Conservation (phyloP, 805 yeast species). For the Spencermartinsiella europaea region DNA sequence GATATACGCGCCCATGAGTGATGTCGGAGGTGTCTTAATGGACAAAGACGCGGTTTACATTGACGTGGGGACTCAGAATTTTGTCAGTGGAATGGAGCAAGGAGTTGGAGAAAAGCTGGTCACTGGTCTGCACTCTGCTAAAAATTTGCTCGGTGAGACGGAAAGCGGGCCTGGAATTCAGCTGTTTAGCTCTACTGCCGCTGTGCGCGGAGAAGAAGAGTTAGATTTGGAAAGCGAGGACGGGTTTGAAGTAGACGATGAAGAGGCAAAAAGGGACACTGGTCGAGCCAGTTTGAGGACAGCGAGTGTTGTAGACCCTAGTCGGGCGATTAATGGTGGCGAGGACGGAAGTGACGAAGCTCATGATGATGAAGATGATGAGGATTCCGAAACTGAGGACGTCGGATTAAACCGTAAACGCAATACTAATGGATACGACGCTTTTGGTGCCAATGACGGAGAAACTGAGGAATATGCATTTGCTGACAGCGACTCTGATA, state of each 20-base stretch:
- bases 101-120: conserved; percentile 88
- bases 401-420: conserved; percentile 15
- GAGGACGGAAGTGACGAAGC: conserved; percentile 28
- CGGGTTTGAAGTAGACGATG: conserved; percentile 39
- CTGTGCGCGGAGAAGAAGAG: conserved; percentile 40
- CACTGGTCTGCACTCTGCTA: conserved; percentile 70
- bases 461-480: conserved; percentile 45
- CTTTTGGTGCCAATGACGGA: conserved; percentile 33
- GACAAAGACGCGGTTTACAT: conserved; percentile 98
- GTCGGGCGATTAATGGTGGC: conserved; percentile 27
- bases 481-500: conserved; percentile 39
- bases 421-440: conserved; percentile 17
- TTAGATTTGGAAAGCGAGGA: conserved; percentile 38
- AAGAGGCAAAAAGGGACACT: conserved; percentile 41
- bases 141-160: conserved; percentile 52
- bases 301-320: conserved; percentile 38
- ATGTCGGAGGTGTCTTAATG: conserved; percentile 96
- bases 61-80: conserved; percentile 57
- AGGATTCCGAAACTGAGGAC: conserved; percentile 20
- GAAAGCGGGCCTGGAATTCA: conserved; percentile 66
- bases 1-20: conserved; percentile 98
- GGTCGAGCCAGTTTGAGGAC: conserved; percentile 66
- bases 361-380: conserved; percentile 31
- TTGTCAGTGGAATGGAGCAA: conserved; percentile 57
- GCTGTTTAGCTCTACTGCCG: conserved; percentile 61